Conservation (phyloP, 305 asterid genomes). For the Caryopteris hybrid region DNA sequence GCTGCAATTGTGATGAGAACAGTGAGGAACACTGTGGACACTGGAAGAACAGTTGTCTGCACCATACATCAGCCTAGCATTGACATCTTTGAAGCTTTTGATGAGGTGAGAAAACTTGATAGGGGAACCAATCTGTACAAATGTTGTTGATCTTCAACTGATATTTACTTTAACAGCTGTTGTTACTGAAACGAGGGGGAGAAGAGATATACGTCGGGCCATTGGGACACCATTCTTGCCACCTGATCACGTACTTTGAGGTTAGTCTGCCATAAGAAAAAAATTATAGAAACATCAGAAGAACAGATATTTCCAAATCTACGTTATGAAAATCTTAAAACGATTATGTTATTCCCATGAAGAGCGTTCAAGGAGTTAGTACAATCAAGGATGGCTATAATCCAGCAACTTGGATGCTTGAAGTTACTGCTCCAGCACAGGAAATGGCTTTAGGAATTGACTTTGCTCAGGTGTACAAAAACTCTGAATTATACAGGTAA, state of each 20-base stretch:
- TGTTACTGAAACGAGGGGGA: slow-evolving; percentile 38
- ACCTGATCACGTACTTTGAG: slow-evolving; percentile 36
- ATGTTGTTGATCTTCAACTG: not conserved
- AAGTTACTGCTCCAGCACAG: slow-evolving; percentile 32
- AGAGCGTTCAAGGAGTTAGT: slow-evolving; percentile 34
- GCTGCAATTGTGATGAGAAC: slow-evolving; percentile 55
- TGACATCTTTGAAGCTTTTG: slow-evolving; percentile 49
- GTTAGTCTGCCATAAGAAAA: slow-evolving; percentile 13
- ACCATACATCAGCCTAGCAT: slow-evolving; percentile 64
- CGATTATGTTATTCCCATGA: not conserved
- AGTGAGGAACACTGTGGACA: slow-evolving; percentile 46
- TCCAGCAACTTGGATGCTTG: slow-evolving; percentile 65
- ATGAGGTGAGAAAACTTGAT: slow-evolving; percentile 26
- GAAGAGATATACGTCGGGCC: slow-evolving; percentile 48
- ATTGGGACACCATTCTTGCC: slow-evolving; percentile 29
- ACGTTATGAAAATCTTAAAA: not conserved
- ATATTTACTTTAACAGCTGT: slow-evolving; percentile 19
- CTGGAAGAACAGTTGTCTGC: slow-evolving; percentile 53
- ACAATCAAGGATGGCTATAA: slow-evolving; percentile 41
- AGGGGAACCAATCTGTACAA: not conserved
- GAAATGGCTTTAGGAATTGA: slow-evolving; percentile 32
- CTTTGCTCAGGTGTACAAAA: slow-evolving; percentile 29
- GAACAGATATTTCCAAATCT: too few relatives aligned
- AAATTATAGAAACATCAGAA: not conserved
- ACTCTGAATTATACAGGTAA: slow-evolving; percentile 31